These are phyloP conservation scores for Pterulicium gracile DNA, from an alignment of 1,284 basidiomycete genomes.

Conservation along the genomic window DNA sequence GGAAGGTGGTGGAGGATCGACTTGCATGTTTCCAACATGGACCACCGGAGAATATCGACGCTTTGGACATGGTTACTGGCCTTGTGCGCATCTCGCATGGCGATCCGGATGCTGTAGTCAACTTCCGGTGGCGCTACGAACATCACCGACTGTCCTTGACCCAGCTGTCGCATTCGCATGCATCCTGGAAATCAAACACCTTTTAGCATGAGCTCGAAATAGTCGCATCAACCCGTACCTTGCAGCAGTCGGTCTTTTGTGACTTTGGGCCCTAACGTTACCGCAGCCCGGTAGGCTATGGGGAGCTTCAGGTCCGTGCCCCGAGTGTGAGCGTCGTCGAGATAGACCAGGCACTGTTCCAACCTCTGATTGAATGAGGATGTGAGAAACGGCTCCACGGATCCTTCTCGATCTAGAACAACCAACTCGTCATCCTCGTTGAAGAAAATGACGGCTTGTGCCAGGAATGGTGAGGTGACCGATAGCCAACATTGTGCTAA, in stretches of 20 bases:
- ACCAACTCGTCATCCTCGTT: slow-evolving; percentile 29
- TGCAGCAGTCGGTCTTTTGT: slow-evolving; percentile 45
- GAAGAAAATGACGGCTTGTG: slow-evolving; percentile 38
- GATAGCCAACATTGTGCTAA: slow-evolving; percentile 31
- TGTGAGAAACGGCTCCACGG: slow-evolving; percentile 25
- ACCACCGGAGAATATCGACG: slow-evolving; percentile 32
- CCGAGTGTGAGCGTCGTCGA: slow-evolving; percentile 48
- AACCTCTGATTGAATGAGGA: slow-evolving; percentile 33
- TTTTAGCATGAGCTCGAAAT: not conserved
- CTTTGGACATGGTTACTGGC: slow-evolving; percentile 10
- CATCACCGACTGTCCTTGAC: slow-evolving; percentile 26
- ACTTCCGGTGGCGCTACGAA: slow-evolving; percentile 40
- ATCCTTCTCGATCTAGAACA: slow-evolving; percentile 29
- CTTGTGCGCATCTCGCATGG: slow-evolving; percentile 10
- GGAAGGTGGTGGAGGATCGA: slow-evolving; percentile 28
- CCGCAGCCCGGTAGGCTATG: slow-evolving; percentile 29
- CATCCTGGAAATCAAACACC: slow-evolving; percentile 22
- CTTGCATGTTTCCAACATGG: slow-evolving; percentile 31
- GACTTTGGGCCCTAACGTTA: slow-evolving; percentile 41
- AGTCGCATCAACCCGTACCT: slow-evolving; percentile 23
- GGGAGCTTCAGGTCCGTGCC: slow-evolving; percentile 47
- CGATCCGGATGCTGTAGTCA: slow-evolving; percentile 26
- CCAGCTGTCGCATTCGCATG: slow-evolving; percentile 31
- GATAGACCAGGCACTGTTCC: slow-evolving; percentile 35
- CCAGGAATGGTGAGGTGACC: slow-evolving; percentile 14